Conservation (phyloP, 1,139 yeast genomes). For the Groenewaldozyma auringiensis region DNA sequence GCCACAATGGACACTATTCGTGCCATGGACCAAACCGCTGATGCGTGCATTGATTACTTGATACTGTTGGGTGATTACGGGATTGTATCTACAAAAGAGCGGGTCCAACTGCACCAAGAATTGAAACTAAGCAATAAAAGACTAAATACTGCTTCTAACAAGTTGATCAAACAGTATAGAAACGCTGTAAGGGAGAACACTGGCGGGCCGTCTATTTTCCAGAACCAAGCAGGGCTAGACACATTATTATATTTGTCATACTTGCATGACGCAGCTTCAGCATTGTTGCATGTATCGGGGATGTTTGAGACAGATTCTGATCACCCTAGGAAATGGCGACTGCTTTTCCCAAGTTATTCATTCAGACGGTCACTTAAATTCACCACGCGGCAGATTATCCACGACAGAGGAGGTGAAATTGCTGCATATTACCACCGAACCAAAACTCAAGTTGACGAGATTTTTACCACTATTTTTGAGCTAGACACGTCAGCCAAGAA, state of each 20-base stretch:
- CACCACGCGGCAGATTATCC: slow-evolving; percentile 36
- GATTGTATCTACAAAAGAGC: neutral
- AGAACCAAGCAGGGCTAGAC: slow-evolving; percentile 16
- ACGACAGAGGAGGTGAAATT: slow-evolving; percentile 42
- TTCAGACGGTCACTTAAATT: slow-evolving; percentile 35
- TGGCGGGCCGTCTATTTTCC: slow-evolving; percentile 5
- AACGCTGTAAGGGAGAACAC: slow-evolving; percentile 5
- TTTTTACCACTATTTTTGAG: slow-evolving; percentile 37
- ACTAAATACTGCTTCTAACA: slow-evolving; percentile 2
- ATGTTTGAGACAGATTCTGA: slow-evolving; percentile 14
- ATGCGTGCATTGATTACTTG: slow-evolving; percentile 13
- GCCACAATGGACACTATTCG: slow-evolving; percentile 11
- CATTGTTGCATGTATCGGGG: slow-evolving; percentile 10
- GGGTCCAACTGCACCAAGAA: neutral
- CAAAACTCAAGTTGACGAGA: slow-evolving; percentile 41
- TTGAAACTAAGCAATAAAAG: neutral
- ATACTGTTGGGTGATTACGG: slow-evolving; percentile 9
- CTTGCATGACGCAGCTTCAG: slow-evolving; percentile 17
- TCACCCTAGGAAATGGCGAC: slow-evolving; percentile 26
- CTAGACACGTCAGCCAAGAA: slow-evolving; percentile 35
- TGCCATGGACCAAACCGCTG: slow-evolving; percentile 11
- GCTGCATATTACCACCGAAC: slow-evolving; percentile 38
- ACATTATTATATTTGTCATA: slow-evolving; percentile 19
- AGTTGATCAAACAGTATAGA: slow-evolving; percentile 9
- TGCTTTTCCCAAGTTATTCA: slow-evolving; percentile 36